Conservation (phyloP, 2,329 filamentous ascomycete genomes). For the Volutella citrinella region DNA sequence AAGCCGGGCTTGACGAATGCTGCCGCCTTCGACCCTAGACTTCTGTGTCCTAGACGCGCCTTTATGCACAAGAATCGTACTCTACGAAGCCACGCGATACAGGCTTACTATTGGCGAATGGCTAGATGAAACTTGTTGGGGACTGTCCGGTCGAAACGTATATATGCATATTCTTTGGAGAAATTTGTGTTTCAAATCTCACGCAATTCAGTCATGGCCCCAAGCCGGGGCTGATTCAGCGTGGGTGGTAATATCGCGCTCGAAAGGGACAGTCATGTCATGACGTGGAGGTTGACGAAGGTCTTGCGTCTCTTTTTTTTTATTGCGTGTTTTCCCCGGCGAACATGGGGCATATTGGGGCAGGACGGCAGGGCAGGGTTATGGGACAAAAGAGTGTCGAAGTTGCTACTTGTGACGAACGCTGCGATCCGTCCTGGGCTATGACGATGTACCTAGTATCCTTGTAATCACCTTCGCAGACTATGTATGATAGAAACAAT, state of each 20-base stretch:
- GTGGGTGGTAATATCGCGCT: conserved; percentile 23
- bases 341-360: conserved; percentile 25
- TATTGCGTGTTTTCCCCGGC: conserved; percentile 24
- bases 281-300: conserved; percentile 28
- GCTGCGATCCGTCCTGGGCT: conserved; percentile 18
- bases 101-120: no score
- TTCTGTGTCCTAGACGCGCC: not conserved
- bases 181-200: conserved; percentile 19
- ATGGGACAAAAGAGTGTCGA: conserved; percentile 25
- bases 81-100: no score
- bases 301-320: conserved; percentile 26
- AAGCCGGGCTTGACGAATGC: no score
- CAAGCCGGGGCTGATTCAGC: conserved; percentile 7
- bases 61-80: not conserved
- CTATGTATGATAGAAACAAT: conserved; percentile 28
- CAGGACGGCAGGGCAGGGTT: conserved; percentile 22
- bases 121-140: no score
- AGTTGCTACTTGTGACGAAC: no score
- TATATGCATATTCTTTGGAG: conserved; percentile 23
- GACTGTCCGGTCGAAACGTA: no score
- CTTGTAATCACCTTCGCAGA: conserved; percentile 28
- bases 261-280: conserved; percentile 23
- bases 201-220: conserved; percentile 16
- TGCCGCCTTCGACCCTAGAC: no score
- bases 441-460: conserved; percentile 29